Conservation (phyloP, 2,329 filamentous ascomycete species). For the Fusarium pininemorale region DNA sequence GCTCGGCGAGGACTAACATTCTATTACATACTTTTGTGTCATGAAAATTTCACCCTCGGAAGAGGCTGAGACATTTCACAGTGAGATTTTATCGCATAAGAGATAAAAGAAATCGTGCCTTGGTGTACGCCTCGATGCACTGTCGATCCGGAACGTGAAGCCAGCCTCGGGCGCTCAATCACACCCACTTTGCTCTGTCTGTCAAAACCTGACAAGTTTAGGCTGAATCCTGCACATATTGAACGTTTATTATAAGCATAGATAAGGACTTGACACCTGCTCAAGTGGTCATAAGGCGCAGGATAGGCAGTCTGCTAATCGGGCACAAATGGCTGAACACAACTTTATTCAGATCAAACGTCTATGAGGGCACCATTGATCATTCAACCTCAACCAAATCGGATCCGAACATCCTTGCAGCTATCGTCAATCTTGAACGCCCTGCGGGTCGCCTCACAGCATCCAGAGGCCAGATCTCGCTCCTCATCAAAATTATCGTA, state of each 20-base stretch:
- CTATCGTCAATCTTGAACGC: neutral
- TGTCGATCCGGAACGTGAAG: constrained; percentile 8
- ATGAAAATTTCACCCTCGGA: constrained; percentile 11
- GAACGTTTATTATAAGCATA: neutral
- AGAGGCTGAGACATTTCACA: constrained; percentile 2
- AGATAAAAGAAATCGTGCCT: neutral
- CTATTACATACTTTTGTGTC: constrained; percentile 4
- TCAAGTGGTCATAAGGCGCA: neutral
- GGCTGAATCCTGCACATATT: neutral
- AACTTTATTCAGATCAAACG: neutral
- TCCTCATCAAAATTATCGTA: neutral
- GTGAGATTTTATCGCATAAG: neutral
- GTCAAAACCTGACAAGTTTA: neutral
- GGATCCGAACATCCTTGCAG: neutral
- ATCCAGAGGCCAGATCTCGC: neutral
- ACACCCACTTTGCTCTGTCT: neutral
- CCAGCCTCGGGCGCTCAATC: neutral
- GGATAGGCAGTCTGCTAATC: neutral
- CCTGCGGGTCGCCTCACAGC: neutral
- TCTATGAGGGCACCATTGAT: neutral
- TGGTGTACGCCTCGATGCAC: constrained; percentile 8
- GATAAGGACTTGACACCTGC: neutral
- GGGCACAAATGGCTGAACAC: neutral
- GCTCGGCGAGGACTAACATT: neutral
- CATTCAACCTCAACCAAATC: neutral